Evolutionary conservation across 2,329 filamentous ascomycete genomes (phyloP).

Genomic region (Colletotrichum caudatum): DNA sequence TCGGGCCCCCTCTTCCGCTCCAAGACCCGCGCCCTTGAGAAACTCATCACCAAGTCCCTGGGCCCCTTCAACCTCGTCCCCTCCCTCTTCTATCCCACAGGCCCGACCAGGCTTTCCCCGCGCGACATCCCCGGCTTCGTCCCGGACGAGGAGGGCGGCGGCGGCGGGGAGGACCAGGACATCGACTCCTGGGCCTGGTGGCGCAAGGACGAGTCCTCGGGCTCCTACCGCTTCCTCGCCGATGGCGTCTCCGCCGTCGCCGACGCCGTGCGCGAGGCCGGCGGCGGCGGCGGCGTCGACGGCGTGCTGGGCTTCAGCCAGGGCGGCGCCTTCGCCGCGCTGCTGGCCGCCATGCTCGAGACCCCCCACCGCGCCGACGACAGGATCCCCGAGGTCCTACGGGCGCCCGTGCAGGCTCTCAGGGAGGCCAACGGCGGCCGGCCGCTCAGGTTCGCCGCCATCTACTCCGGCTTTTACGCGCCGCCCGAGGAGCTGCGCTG

Average conservation of each 20-base stretch:
- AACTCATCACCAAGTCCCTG: constrained; percentile 81
- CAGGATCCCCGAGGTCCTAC: constrained; percentile 46
- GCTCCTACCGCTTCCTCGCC: constrained; percentile 76
- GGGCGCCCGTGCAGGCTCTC: constrained; percentile 58
- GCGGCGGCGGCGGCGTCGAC: constrained; percentile 78
- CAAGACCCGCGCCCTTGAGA: constrained; percentile 89
- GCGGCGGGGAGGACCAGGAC: constrained; percentile 53
- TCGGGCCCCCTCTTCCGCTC: constrained; percentile 85
- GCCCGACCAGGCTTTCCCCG: constrained; percentile 71
- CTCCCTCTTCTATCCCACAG: constrained; percentile 76
- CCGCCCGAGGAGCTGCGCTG: constrained; percentile 71
- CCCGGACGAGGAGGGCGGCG: constrained; percentile 44
- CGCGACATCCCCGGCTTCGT: constrained; percentile 78
- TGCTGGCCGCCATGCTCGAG: constrained; percentile 81
- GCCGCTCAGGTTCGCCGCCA: constrained; percentile 76
- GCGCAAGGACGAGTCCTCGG: constrained; percentile 74
- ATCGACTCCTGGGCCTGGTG: constrained; percentile 87
- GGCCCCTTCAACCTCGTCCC: constrained; percentile 66
- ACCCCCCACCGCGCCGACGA: constrained; percentile 47
- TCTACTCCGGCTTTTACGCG: constrained; percentile 83
- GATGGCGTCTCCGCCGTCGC: constrained; percentile 75
- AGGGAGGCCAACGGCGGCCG: constrained; percentile 61
- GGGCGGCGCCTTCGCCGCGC: constrained; percentile 77
- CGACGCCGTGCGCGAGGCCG: constrained; percentile 69
- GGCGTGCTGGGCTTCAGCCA: constrained; percentile 87